Conservation (phyloP, 768 basidiomycete species). For the Suillus alpinus region DNA sequence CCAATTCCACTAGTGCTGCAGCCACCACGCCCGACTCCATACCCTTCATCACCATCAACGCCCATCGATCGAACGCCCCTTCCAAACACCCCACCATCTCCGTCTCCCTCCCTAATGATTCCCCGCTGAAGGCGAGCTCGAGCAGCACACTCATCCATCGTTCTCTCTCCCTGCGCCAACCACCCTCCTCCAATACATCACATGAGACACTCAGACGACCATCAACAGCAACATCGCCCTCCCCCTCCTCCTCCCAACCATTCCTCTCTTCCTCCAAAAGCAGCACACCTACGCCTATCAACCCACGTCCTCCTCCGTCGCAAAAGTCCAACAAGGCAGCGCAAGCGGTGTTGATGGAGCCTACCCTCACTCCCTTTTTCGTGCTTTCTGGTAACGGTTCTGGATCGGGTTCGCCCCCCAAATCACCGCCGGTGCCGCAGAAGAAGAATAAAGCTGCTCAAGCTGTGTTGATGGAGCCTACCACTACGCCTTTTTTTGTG, state of each 20-base stretch:
- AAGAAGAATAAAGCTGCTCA: conserved; percentile 1
- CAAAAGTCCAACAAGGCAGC: background rate
- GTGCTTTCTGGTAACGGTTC: background rate
- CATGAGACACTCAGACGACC: background rate
- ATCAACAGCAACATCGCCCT: background rate
- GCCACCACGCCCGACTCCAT: background rate
- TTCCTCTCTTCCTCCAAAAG: background rate
- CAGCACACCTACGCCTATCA: background rate
- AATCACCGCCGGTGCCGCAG: background rate
- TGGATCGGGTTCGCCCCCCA: background rate
- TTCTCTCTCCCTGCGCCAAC: background rate
- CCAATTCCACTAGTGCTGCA: background rate
- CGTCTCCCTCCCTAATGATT: background rate
- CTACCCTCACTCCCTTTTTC: background rate
- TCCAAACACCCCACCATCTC: conserved; percentile 13
- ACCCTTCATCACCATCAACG: background rate
- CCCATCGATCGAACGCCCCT: conserved; percentile 11
- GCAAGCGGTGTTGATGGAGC: background rate
- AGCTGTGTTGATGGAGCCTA: conserved; percentile 7
- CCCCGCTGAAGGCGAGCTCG: background rate
- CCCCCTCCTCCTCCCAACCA: background rate
- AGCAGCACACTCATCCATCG: background rate
- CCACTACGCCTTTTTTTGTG: background rate
- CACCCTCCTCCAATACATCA: background rate
- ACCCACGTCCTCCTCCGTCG: background rate